Base-by-base conservation (phyloP, 176 grass and related monocot genomes). In the Phoenix roebelenii region DNA sequence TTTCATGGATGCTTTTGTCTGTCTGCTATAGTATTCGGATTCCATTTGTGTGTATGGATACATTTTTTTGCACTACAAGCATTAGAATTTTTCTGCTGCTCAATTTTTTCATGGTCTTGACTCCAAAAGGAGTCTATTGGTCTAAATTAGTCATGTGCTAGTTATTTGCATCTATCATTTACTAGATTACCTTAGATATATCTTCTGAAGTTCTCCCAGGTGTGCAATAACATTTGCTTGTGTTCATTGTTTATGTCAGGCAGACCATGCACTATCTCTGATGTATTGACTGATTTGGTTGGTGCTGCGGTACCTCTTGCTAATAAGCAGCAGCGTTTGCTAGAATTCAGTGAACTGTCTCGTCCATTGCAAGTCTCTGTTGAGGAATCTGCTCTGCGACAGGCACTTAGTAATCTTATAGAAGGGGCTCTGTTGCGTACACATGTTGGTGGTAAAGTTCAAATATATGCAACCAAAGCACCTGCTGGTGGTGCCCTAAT, bases 331-430 rank as follows among this genome's bases (percentile, higher is more conserved):
- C 73, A 86, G 19, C 63, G 83, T 25, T 70, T 52, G 50, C 49
- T 91, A 75, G 76, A 86, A 66, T 44, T 85, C 32, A 79, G 18
- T 60, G 82, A 60, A 63, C 76, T 70, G 44, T 59, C 68, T 51
- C 58, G 65, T 60, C 59, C 69, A 19, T 60, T 86, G 18, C 65
- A 68, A 77, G 88, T 91, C 71, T 64, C 65, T 50, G 83, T 91
- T 18, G 83, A 91, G 75, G 83, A 86, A 74, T 80, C 79, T 57
- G 69, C 79, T 79, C 61, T 91, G 61, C 64, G 83, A 66, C 79
- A 86, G 75, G 88, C 83, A 64, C 70, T 91, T 9, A 86, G 83
- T 73, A 91, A 91, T 82, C 79, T 91, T 48, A 83, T 91, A 59
- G 88, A 91, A 52, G 83, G 88, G 25, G 83, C 88, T 71, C 65